Base-by-base conservation (phyloP, 2,329 filamentous ascomycete genomes). In the Westerdykella ornata region DNA sequence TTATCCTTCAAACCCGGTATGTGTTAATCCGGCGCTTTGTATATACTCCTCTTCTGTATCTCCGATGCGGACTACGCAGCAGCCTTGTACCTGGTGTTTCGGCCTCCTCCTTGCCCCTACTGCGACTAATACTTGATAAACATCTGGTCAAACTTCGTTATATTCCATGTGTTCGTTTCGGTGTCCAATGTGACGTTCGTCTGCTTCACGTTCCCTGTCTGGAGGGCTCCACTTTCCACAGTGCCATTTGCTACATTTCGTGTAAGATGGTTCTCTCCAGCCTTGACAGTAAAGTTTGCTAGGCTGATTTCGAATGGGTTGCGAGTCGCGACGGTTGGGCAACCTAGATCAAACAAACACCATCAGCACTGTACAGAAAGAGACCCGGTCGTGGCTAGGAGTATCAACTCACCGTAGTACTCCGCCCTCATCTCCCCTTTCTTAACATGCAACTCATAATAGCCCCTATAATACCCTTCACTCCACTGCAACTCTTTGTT, bases 391-490 rank as follows among this genome's bases (percentile, higher is more conserved):
- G 13, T 15, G 16, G 16, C n/a, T 7, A 18, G 16, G 19, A 16
- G 22, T 12, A 9, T 17, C 2, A 8, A 36, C 58, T 70, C 61
- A 51, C 78, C 82, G 49, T 78, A 87, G 63, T 75, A 87, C 11
- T 70, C 68, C 0, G 82, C 82, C 14, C 74, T 68, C 6, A 82
- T 70, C 39, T 73, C 64, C 9, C 80, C 68, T 9, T 76, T 70
- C 0, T 46, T 46, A 36, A 84, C 67, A 32, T 73, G 71, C 37
- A 86, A 66, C 54, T 82, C 74, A 46, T 78, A 85, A 62, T 87
- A 87, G 1, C 83, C 84, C 14, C 82, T 71, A 61, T 85, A 87
- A 60, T 82, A 86, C 1, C 79, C 66, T 47, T 86, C 82, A 47
- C 79, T 75, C 83, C 82, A 87, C 54, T 84, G 78, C 41, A 87